phyloP scores from a whole-genome alignment of 768 basidiomycete genomes.

The Pisolithus microcarpus region DNA sequence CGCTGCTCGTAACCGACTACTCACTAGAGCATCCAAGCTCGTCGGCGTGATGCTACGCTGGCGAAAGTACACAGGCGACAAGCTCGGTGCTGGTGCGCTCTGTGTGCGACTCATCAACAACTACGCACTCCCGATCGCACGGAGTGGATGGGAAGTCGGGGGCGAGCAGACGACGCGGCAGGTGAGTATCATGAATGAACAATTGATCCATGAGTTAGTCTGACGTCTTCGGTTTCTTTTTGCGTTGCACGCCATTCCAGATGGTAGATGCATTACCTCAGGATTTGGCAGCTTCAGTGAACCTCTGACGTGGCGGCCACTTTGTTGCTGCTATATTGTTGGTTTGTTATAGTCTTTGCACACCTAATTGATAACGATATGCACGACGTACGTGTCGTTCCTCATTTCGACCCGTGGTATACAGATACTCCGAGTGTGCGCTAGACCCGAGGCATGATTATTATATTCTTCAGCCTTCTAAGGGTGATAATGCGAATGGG shows the following conservation, averaged over 20 bases:
- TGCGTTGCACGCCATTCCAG: conserved; percentile 9
- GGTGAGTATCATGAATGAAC: conserved; percentile 33
- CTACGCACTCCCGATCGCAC: conserved; percentile 58
- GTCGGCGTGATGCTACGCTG: conserved; percentile 67
- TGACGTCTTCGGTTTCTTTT: conserved; percentile 1
- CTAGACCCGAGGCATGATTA: too few relatives aligned
- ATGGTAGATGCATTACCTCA: conserved; percentile 15
- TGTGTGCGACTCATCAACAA: conserved; percentile 50
- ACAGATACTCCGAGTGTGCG: conserved; percentile 15
- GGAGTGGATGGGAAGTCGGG: conserved; percentile 82
- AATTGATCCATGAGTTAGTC: background rate
- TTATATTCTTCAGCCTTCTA: background rate
- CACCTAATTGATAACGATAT: background rate
- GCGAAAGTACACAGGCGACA: conserved; percentile 64
- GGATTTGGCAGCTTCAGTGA: conserved; percentile 20
- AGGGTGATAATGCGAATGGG: conserved; percentile 33
- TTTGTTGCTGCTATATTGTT: conserved; percentile 8
- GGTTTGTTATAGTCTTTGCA: background rate
- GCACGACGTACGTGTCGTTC: conserved; percentile 6
- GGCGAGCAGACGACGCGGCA: conserved; percentile 57
- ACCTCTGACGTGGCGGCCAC: conserved; percentile 4
- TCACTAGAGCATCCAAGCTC: conserved; percentile 63
- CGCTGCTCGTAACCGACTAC: conserved; percentile 62
- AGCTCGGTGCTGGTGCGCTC: conserved; percentile 48
- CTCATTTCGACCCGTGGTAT: background rate